Evolutionary conservation across 768 basidiomycete species (phyloP), one percentile per base, ranked within the genome.

Genomic region (Myochromella boudieri): DNA sequence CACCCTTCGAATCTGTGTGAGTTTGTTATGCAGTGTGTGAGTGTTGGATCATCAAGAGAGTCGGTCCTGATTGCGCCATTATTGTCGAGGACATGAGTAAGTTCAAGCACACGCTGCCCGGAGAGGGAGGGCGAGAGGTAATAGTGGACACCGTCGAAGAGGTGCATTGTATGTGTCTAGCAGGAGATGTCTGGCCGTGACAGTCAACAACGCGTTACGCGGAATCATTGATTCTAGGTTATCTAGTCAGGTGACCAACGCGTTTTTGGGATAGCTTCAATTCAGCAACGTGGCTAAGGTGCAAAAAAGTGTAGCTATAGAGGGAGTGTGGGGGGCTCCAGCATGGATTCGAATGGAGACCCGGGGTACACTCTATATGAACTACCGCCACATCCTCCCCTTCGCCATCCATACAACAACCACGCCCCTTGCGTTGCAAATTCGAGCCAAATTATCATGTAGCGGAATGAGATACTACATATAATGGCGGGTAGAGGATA

Each of bases 1-100:
- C 76, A 80, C 17, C 83, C 80, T 27, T 80, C 76, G 43, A 83
- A 79, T 52, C 72, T 67, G 48, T 70, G 51, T 31, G 85, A 64
- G 62, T 84, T 71, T 38, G 82, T 70, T 56, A 91, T 70, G 32
- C 85, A 66, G 58, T 80, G 78, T 3, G 80, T 82, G 40, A 70
- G 54, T 14, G 53, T 42, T 14, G 72, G 59, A 50, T 75, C 60
- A 10, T 68, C 18, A 32, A 77, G 46, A 2, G 59, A 41, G 1
- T 59, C 54, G 1, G 66, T 67, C 11, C 53, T 47, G 6, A 40
- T 58, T 0, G 72, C 86, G 10, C 84, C 85, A 48, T 84, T 80
- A 29, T 59, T 58, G 44, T 75, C 66, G 10, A 89, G 74, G 4
- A 78, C 60, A 15, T 71, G 64, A 0, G 68, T 54, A 3, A 87